Evolutionary conservation across 108 stramenopile species (phyloP).

Genomic region (Fistulifera pelliculosa): DNA sequence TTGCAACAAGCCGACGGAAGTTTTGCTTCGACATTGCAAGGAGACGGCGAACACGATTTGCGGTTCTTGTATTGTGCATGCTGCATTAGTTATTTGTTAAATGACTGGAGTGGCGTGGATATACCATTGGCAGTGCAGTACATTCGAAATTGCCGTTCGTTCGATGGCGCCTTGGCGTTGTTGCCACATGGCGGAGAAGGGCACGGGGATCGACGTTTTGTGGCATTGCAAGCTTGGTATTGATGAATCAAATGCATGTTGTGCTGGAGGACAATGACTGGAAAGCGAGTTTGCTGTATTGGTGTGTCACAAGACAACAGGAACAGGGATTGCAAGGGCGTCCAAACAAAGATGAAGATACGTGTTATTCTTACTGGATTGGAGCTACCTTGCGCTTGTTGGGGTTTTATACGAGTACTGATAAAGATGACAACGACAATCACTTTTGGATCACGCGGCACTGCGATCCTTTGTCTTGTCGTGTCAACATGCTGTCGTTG

Average conservation of each 20-base stretch:
- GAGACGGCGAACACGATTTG: conserved; percentile 61
- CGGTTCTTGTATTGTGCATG: conserved; percentile 85
- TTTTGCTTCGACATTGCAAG: conserved; percentile 21
- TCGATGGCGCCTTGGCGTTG: conserved; percentile 62
- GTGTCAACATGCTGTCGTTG: conserved; percentile 49
- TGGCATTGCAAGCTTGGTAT: conserved; percentile 54
- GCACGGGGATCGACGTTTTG: conserved; percentile 87
- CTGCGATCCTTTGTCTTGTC: conserved; percentile 43
- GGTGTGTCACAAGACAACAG: conserved; percentile 63
- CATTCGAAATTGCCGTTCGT: conserved; percentile 44
- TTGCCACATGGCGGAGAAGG: conserved; percentile 56
- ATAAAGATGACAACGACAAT: neutral
- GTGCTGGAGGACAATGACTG: conserved; percentile 25
- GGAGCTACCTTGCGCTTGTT: conserved; percentile 75
- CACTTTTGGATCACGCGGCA: conserved; percentile 36
- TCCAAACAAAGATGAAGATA: conserved; percentile 80
- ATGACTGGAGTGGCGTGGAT: conserved; percentile 35
- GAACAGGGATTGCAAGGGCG: conserved; percentile 77
- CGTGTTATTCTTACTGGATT: conserved; percentile 91
- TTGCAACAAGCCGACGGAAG: conserved; percentile 26
- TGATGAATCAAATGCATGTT: conserved; percentile 60
- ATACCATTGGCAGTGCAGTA: conserved; percentile 18
- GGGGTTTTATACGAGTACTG: conserved; percentile 8
- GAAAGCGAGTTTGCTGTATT: conserved; percentile 46
- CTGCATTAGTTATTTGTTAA: conserved; percentile 51